A percentile compares a stretch with the other conserved stretches of the same genome.
Conservation (phyloP, 192 early-diverging fungal species). For the Coemansia erecta region DNA sequence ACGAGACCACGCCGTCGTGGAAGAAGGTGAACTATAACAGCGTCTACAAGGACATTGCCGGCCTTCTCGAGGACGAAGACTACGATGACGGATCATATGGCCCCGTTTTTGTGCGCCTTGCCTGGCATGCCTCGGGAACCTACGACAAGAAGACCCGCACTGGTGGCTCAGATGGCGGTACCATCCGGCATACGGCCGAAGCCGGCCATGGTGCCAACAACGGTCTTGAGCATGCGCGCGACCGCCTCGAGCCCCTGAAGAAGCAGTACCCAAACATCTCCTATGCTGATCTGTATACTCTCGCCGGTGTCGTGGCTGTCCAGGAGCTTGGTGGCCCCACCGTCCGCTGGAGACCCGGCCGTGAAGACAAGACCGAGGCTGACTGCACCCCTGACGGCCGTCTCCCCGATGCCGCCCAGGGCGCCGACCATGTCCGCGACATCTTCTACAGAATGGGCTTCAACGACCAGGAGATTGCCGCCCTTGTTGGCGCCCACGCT, state of each 20-base stretch:
- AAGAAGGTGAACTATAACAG: slow-evolving; percentile 67
- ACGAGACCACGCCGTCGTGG: slow-evolving; percentile 21
- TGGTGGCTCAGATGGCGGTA: slow-evolving; percentile 74
- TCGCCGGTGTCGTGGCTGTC: slow-evolving; percentile 74
- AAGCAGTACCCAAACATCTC: slow-evolving; percentile 76
- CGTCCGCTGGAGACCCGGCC: slow-evolving; percentile 72
- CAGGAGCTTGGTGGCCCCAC: slow-evolving; percentile 79
- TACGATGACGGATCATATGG: slow-evolving; percentile 81
- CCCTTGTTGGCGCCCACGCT: slow-evolving; percentile 74
- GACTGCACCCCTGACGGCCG: slow-evolving; percentile 71
- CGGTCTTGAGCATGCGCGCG: slow-evolving; percentile 70
- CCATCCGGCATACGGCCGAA: slow-evolving; percentile 73
- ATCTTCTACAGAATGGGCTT: slow-evolving; percentile 85
- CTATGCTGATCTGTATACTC: slow-evolving; percentile 81
- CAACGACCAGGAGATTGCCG: slow-evolving; percentile 79
- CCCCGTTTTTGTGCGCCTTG: slow-evolving; percentile 76
- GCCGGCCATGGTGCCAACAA: slow-evolving; percentile 69
- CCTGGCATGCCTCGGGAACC: slow-evolving; percentile 85
- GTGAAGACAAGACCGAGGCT: slow-evolving; percentile 46
- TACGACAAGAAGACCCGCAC: slow-evolving; percentile 63
- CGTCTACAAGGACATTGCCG: slow-evolving; percentile 77
- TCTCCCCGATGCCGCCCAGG: slow-evolving; percentile 71
- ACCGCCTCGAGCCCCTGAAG: slow-evolving; percentile 73
- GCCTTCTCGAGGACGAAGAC: slow-evolving; percentile 69
- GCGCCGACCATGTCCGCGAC: slow-evolving; percentile 66